These are phyloP conservation scores for Aspergillus sp. DNA, from an alignment of 2,329 filamentous ascomycete genomes.

Conservation along the genomic window DNA sequence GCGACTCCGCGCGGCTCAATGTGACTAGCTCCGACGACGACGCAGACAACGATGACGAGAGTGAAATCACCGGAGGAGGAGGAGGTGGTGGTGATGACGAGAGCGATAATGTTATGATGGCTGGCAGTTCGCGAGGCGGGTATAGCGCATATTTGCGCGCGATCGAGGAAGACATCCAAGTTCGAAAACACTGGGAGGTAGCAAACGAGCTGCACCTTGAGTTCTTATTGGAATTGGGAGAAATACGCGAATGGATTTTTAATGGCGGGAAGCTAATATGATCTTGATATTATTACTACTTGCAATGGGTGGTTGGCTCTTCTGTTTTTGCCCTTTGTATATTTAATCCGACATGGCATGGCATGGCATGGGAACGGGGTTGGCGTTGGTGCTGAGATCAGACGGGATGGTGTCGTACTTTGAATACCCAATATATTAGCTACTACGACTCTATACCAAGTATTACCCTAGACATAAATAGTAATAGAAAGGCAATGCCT, in stretches of 20 bases:
- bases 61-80: slow-evolving; percentile 4
- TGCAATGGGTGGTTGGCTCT: too few relatives aligned
- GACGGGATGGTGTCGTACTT: too few relatives aligned
- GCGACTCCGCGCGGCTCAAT: slow-evolving; percentile 36
- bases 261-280: slow-evolving; percentile 24
- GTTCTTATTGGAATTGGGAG: slow-evolving; percentile 30
- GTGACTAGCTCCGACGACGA: slow-evolving; percentile 19
- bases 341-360: too few relatives aligned
- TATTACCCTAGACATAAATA: too few relatives aligned
- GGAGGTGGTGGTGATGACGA: slow-evolving; percentile 5
- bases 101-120: slow-evolving; percentile 23
- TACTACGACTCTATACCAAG: too few relatives aligned
- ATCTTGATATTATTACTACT: background rate
- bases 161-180: slow-evolving; percentile 35
- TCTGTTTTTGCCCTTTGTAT: too few relatives aligned
- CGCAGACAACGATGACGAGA: slow-evolving; percentile 15
- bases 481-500: too few relatives aligned
- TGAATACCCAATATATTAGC: too few relatives aligned
- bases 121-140: slow-evolving; percentile 30
- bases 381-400: too few relatives aligned
- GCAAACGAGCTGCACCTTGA: slow-evolving; percentile 39
- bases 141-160: slow-evolving; percentile 37
- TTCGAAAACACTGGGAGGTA: slow-evolving; percentile 41
- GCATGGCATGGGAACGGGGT: too few relatives aligned
- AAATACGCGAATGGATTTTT: slow-evolving; percentile 31